Evolutionary conservation across 495 filamentous ascomycete species (phyloP).

Genomic region (Neurospora hispaniola): DNA sequence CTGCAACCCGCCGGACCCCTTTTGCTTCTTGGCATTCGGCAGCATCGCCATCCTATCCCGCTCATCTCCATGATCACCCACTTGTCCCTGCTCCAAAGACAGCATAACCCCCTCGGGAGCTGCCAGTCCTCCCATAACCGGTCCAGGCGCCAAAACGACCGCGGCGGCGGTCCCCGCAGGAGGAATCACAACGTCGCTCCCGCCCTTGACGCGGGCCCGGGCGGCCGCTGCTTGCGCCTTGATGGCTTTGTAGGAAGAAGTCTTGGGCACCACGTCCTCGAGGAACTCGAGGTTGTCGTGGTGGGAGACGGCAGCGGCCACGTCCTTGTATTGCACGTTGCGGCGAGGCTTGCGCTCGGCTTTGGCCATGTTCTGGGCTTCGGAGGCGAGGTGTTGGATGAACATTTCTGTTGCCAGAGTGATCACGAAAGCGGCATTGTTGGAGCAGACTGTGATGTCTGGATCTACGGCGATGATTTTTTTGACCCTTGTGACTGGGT

Average conservation of each 20-base stretch:
- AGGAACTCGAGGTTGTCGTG: constrained; percentile 95
- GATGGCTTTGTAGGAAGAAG: constrained; percentile 65
- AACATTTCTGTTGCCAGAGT: constrained; percentile 96
- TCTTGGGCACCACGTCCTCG: constrained; percentile 79
- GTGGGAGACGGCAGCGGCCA: constrained; percentile 83
- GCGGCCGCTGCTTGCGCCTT: constrained; percentile 45
- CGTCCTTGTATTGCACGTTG: constrained; percentile 92
- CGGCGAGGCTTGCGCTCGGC: constrained; percentile 83
- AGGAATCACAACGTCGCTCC: not conserved
- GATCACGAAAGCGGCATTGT: constrained; percentile 90
- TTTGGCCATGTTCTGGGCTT: constrained; percentile 80
- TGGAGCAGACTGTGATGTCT: constrained; percentile 74
- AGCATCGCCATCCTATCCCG: not conserved
- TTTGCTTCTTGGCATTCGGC: constrained; percentile 29
- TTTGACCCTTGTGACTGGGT: constrained; percentile 76
- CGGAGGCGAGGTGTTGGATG: constrained; percentile 79
- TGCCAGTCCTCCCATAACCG: not conserved
- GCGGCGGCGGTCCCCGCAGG: not conserved
- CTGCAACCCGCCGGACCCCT: constrained; percentile 14
- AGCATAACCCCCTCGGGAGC: not conserved
- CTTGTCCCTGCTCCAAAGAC: not conserved
- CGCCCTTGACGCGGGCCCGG: constrained; percentile 28
- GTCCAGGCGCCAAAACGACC: not conserved
- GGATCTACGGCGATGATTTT: constrained; percentile 85
- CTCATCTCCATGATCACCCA: not conserved